These are phyloP conservation scores for Magnolia officinalis DNA, from an alignment of 164 flowering plant species.

Conservation along the genomic window DNA sequence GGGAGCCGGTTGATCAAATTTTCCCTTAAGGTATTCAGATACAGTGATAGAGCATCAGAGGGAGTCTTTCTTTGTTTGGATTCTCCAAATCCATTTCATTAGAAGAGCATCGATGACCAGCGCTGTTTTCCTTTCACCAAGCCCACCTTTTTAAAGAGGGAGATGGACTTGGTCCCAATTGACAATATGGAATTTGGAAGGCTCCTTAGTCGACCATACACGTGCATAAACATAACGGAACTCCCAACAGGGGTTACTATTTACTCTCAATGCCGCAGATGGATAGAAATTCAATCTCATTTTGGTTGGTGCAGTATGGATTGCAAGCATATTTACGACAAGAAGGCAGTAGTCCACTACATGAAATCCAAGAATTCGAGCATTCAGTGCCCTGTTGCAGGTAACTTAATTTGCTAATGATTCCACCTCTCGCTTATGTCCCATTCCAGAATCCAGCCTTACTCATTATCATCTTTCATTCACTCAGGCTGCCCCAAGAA, in stretches of 20 bases:
- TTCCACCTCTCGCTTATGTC: background rate
- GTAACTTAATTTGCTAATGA: constrained; percentile 26
- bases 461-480: background rate
- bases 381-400: constrained; percentile 69
- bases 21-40: too few relatives aligned
- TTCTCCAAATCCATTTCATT: too few relatives aligned
- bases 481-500: constrained; percentile 66
- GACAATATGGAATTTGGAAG: too few relatives aligned
- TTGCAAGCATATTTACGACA: constrained; percentile 93
- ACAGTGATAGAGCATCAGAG: too few relatives aligned
- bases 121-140: too few relatives aligned
- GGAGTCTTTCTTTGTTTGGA: too few relatives aligned
- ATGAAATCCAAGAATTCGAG: constrained; percentile 32
- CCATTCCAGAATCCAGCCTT: background rate
- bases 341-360: constrained; percentile 51
- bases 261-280: background rate
- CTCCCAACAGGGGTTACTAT: background rate
- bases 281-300: background rate
- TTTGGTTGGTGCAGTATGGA: constrained; percentile 48
- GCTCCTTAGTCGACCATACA: too few relatives aligned
- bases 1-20: too few relatives aligned
- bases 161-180: too few relatives aligned
- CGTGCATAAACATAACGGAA: too few relatives aligned
- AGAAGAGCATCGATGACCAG: too few relatives aligned
- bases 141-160: too few relatives aligned